phyloP scores from a whole-genome alignment of 2,329 filamentous ascomycete species.

The Laburnicola sp. region DNA sequence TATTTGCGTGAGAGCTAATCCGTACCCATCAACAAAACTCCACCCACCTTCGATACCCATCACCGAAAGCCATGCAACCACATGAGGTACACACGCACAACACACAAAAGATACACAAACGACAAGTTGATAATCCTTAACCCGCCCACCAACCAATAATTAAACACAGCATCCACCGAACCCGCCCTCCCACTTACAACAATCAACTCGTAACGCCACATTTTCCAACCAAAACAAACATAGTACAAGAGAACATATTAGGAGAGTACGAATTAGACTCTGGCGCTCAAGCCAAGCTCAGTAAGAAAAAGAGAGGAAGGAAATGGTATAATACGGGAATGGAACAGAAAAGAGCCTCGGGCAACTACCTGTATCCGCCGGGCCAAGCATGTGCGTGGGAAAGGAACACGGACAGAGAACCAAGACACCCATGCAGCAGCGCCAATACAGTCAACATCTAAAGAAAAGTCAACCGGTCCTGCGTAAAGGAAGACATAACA shows the following conservation, averaged over 20 bases:
- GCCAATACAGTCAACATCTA: constrained; percentile 4
- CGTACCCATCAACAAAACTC: too few species aligned
- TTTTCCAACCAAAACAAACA: background rate
- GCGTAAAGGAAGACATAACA: background rate
- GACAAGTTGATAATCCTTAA: too few species aligned
- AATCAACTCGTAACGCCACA: too few species aligned
- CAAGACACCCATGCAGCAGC: constrained; percentile 4
- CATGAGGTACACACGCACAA: too few species aligned
- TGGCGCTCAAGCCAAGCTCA: background rate
- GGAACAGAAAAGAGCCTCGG: constrained; percentile 1
- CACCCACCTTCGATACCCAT: too few species aligned
- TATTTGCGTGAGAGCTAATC: too few species aligned
- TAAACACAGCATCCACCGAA: too few species aligned
- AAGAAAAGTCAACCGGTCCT: constrained; percentile 7
- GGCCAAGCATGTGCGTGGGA: background rate
- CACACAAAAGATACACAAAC: too few species aligned
- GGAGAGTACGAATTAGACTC: constrained; percentile 19
- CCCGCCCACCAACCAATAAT: too few species aligned
- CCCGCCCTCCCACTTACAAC: too few species aligned
- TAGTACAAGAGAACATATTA: constrained; percentile 5
- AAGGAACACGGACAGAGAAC: background rate
- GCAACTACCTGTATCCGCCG: background rate
- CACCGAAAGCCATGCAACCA: too few species aligned
- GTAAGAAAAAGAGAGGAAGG: background rate
- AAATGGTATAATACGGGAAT: constrained; percentile 19